Evolutionary conservation across 2,329 filamentous ascomycete species (phyloP).

Genomic region (Colletotrichum karsti): DNA sequence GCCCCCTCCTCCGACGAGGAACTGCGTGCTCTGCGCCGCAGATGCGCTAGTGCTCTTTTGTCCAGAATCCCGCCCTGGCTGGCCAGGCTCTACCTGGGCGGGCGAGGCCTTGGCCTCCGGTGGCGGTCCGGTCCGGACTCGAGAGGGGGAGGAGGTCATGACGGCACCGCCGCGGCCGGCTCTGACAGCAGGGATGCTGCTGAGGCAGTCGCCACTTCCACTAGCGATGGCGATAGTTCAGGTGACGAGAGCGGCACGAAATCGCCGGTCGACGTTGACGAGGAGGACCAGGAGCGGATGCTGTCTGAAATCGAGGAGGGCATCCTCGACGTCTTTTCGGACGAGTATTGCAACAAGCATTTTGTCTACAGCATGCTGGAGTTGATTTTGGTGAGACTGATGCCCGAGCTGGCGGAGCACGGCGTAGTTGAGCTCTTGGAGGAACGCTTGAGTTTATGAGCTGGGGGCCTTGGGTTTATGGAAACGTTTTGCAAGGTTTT

Average conservation of each 20-base stretch:
- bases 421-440: conserved; percentile 77
- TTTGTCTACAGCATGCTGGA: conserved; percentile 86
- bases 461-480: background rate
- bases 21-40: conserved; percentile 68
- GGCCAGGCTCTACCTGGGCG: conserved; percentile 60
- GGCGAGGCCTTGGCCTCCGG: conserved; percentile 41
- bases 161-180: background rate
- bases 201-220: conserved; percentile 32
- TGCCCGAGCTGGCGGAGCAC: conserved; percentile 84
- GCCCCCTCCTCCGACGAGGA: conserved; percentile 69
- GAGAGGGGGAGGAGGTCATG: background rate
- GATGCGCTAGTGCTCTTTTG: conserved; percentile 70
- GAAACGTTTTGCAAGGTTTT: background rate
- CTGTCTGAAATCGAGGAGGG: conserved; percentile 68
- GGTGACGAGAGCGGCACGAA: conserved; percentile 32
- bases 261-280: conserved; percentile 32
- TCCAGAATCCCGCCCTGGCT: conserved; percentile 55
- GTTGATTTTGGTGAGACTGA: conserved; percentile 78
- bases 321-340: conserved; percentile 78
- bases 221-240: conserved; percentile 25
- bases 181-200: conserved; percentile 26
- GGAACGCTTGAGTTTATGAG: conserved; percentile 65
- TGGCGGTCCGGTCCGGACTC: conserved; percentile 32
- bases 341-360: conserved; percentile 93
- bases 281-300: conserved; percentile 57